phyloP scores from a whole-genome alignment of 140 eudicot genomes.

The Ambrosia hybrid region DNA sequence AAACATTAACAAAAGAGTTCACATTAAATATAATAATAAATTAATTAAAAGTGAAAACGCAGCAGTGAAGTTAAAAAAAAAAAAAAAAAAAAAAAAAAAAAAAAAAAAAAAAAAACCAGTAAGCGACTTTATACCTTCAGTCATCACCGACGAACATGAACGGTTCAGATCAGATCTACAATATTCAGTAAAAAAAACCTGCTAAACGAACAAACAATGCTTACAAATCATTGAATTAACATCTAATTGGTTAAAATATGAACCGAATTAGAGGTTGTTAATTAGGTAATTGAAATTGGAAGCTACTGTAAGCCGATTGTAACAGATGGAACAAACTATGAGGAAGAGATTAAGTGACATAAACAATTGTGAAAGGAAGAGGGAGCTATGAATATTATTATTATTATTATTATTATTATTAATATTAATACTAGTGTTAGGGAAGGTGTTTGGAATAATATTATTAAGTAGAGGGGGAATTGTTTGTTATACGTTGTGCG shows the following conservation, averaged over 20 bases:
- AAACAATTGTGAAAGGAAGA: background rate
- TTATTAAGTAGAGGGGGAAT: too few species aligned
- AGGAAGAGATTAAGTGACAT: background rate
- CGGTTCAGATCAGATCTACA: slow-evolving; percentile 39
- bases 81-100: too few species aligned
- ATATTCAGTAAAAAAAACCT: slow-evolving; percentile 20
- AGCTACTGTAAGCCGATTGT: slow-evolving; percentile 27
- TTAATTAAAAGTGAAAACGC: background rate
- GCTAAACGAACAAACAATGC: slow-evolving; percentile 20
- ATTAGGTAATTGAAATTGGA: slow-evolving; percentile 1
- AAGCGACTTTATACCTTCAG: slow-evolving; percentile 26
- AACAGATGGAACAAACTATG: background rate
- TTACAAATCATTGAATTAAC: slow-evolving; percentile 16
- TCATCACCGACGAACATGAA: slow-evolving; percentile 43
- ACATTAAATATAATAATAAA: background rate
- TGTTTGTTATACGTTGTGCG: too few species aligned
- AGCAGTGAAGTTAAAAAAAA: background rate
- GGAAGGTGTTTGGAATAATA: too few species aligned
- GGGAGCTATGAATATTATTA: background rate
- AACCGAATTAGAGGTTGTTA: background rate
- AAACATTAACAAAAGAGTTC: too few species aligned
- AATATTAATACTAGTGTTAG: too few species aligned
- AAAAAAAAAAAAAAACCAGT: background rate
- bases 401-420: too few species aligned
- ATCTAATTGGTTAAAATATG: background rate